Evolutionary conservation across 2,329 filamentous ascomycete species (phyloP).

Genomic region (Blumeria hordei): DNA sequence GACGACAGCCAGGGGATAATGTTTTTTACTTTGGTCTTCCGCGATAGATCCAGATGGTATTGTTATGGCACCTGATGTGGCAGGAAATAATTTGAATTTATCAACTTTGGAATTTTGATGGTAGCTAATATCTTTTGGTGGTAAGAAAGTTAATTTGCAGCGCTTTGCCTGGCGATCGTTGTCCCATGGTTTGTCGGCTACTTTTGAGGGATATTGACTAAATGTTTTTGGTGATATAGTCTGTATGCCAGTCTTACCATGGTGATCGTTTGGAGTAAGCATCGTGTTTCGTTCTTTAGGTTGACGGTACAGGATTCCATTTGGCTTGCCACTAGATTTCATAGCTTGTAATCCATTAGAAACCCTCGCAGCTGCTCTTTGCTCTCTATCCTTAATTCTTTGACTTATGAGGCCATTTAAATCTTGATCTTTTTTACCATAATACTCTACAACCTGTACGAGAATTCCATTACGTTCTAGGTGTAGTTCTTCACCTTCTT

Average conservation of each 20-base stretch:
- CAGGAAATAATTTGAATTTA: too few relatives aligned
- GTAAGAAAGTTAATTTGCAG: constrained; percentile 17
- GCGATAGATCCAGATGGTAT: too few relatives aligned
- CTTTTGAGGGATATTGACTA: constrained; percentile 16
- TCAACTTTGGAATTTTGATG: constrained; percentile 16
- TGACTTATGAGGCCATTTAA: constrained; percentile 52
- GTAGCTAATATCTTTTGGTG: constrained; percentile 23
- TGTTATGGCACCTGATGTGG: too few relatives aligned
- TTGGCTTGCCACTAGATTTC: constrained; percentile 8
- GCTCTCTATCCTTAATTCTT: constrained; percentile 31
- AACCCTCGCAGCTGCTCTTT: constrained; percentile 18
- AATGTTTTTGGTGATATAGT: constrained; percentile 41
- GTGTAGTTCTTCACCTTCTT: constrained; percentile 60
- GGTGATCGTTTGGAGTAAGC: constrained; percentile 36
- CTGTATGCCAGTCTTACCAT: constrained; percentile 33
- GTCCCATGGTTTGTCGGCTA: constrained; percentile 5
- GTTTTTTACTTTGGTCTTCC: too few relatives aligned
- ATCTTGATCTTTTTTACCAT: constrained; percentile 55
- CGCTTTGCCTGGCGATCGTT: constrained; percentile 19
- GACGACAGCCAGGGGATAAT: too few relatives aligned
- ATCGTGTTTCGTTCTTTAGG: constrained; percentile 37
- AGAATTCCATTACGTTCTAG: constrained; percentile 53
- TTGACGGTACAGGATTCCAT: constrained; percentile 21
- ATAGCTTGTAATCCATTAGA: constrained; percentile 12
- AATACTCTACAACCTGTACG: constrained; percentile 55